Evolutionary conservation across 352 stramenopile genomes (phyloP).

Genomic region (Plasmopara viticola): DNA sequence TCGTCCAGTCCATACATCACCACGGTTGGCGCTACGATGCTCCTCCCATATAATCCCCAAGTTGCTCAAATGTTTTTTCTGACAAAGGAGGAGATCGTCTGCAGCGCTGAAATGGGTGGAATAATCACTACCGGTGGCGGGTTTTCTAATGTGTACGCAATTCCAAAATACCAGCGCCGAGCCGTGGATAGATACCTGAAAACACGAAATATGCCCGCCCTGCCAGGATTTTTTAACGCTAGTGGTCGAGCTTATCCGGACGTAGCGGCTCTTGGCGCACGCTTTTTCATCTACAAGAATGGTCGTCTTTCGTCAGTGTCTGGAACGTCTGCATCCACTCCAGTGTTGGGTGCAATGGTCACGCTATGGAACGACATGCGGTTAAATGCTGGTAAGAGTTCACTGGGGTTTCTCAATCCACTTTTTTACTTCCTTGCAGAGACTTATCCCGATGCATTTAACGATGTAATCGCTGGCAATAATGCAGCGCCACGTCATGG

Average conservation of each 20-base stretch:
- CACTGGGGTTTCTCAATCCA: conserved; percentile 85
- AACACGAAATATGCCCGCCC: conserved; percentile 37
- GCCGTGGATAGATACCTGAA: conserved; percentile 63
- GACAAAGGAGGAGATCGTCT: conserved; percentile 73
- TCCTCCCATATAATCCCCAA: conserved; percentile 21
- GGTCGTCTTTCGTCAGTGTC: conserved; percentile 41
- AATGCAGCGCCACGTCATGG: conserved; percentile 58
- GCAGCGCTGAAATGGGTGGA: conserved; percentile 55
- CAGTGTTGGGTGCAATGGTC: conserved; percentile 80
- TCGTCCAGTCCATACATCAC: conserved; percentile 87
- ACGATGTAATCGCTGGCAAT: conserved; percentile 83
- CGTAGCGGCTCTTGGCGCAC: conserved; percentile 65
- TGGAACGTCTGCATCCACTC: conserved; percentile 84
- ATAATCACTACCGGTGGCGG: conserved; percentile 84
- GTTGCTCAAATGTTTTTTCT: conserved; percentile 47
- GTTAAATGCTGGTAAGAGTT: conserved; percentile 67
- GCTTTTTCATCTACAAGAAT: conserved; percentile 65
- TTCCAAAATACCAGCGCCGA: conserved; percentile 68
- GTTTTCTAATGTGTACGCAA: conserved; percentile 79
- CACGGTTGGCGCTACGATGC: conserved; percentile 86
- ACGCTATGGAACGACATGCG: conserved; percentile 84
- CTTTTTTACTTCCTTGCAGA: conserved; percentile 77
- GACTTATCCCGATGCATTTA: conserved; percentile 49
- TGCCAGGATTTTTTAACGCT: conserved; percentile 66
- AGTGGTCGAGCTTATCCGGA: conserved; percentile 87